These are phyloP conservation scores for Taxillus chinensis DNA, from an alignment of 164 flowering plant genomes.

Conservation along the genomic window DNA sequence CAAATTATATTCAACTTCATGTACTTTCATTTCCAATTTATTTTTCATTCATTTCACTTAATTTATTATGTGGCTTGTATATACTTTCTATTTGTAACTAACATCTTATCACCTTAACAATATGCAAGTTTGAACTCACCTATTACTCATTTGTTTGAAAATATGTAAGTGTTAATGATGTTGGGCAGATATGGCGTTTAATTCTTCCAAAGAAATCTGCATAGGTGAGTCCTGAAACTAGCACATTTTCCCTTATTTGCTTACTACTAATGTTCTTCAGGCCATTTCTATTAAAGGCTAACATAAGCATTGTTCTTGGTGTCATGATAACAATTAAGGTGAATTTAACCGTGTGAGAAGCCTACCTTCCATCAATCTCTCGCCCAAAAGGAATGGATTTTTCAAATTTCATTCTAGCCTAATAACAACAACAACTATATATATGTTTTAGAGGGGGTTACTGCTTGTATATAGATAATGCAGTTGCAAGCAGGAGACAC, in stretches of 20 bases:
- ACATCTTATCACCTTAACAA: conserved; percentile 32
- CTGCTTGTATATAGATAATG: conserved; percentile 91
- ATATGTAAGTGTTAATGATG: conserved; percentile 95
- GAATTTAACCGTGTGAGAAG: conserved; percentile 30
- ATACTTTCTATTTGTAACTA: neutral
- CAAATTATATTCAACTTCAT: no score
- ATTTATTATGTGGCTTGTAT: neutral
- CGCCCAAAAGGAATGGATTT: conserved; percentile 86
- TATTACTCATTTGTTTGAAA: conserved; percentile 82
- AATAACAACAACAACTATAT: conserved; percentile 95
- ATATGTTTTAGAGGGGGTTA: conserved; percentile 94
- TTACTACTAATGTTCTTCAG: neutral
- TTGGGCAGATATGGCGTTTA: conserved; percentile 83
- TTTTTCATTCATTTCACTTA: neutral
- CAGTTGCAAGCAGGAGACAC: conserved; percentile 89
- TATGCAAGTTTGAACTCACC: conserved; percentile 48
- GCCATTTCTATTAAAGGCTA: neutral
- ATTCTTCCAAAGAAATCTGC: conserved; percentile 96
- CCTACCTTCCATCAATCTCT: conserved; percentile 76
- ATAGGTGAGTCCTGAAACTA: conserved; percentile 41
- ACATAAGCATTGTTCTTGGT: neutral
- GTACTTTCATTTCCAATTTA: no score
- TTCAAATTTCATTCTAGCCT: conserved; percentile 94
- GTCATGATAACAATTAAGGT: neutral
- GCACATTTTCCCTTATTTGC: neutral